These are phyloP conservation scores for Tylopilus subfusipes DNA, from an alignment of 768 basidiomycete species.

Conservation along the genomic window DNA sequence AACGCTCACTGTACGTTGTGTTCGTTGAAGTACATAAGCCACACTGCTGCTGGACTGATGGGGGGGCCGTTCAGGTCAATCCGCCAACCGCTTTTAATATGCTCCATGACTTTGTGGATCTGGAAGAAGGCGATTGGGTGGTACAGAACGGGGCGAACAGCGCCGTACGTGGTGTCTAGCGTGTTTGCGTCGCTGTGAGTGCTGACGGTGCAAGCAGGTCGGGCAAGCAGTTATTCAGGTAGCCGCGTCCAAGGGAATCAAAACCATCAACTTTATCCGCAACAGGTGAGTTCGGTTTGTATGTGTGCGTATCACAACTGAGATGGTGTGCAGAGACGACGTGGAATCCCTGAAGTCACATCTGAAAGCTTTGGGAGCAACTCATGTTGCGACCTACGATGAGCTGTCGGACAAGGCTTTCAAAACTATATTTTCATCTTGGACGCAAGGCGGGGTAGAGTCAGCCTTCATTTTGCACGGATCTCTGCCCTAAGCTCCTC, in stretches of 20 bases:
- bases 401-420: conserved; percentile 59
- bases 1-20: conserved; percentile 58
- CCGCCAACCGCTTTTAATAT: conserved; percentile 82
- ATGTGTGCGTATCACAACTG: not conserved
- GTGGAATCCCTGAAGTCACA: conserved; percentile 46
- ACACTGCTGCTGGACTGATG: not conserved
- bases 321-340: conserved; percentile 42
- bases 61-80: conserved; percentile 54
- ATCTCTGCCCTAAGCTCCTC: not conserved
- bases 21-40: not conserved
- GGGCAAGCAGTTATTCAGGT: conserved; percentile 88
- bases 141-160: conserved; percentile 87
- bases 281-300: conserved; percentile 44
- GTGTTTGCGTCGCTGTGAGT: not conserved
- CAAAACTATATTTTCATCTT: conserved; percentile 52
- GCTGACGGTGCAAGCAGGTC: conserved; percentile 41
- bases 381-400: conserved; percentile 74
- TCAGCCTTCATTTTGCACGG: conserved; percentile 12
- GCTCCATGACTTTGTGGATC: conserved; percentile 63
- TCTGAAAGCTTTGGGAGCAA: conserved; percentile 64
- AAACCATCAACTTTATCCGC: conserved; percentile 81
- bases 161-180: conserved; percentile 48
- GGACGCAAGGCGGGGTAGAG: conserved; percentile 60
- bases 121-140: conserved; percentile 72
- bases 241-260: conserved; percentile 63